A percentile compares a stretch with the other conserved stretches of the same genome.
Evolutionary conservation across 1,139 yeast species (phyloP).

Genomic region (Hemisphaericaspora xylofermentans): DNA sequence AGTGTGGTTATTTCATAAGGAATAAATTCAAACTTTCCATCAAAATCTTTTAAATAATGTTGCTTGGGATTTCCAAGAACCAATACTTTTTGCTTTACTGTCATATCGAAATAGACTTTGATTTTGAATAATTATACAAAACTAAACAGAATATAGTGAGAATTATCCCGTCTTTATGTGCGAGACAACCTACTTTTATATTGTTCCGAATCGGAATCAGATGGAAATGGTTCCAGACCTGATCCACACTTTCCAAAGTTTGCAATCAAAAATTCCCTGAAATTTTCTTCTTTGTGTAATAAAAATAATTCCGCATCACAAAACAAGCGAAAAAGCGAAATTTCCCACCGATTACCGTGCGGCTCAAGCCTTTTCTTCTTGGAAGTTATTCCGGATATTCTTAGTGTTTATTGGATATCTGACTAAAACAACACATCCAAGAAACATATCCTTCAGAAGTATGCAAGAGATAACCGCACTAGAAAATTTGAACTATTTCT

Average conservation of each 20-base stretch:
- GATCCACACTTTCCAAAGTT: no score
- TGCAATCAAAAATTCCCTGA: background rate
- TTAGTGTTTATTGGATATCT: background rate
- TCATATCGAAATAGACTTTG: conserved; percentile 10
- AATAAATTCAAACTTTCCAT: conserved; percentile 42
- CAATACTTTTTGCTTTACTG: conserved; percentile 36
- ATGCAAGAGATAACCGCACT: background rate
- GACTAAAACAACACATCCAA: background rate
- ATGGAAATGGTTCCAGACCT: no score
- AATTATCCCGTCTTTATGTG: no score
- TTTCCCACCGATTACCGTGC: conserved; percentile 11
- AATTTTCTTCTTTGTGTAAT: background rate
- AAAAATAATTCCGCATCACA: background rate
- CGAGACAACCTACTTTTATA: no score
- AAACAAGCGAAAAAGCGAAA: background rate
- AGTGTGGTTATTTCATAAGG: conserved; percentile 40
- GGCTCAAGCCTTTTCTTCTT: conserved; percentile 3
- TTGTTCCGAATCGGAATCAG: no score
- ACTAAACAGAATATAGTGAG: no score
- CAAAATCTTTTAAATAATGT: conserved; percentile 24
- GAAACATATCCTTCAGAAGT: background rate
- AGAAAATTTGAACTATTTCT: background rate
- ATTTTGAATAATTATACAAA: no score
- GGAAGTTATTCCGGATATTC: background rate
- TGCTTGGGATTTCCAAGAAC: conserved; percentile 44